Evolutionary conservation across 805 yeast genomes (phyloP).

Genomic region (Candida golubevii): DNA sequence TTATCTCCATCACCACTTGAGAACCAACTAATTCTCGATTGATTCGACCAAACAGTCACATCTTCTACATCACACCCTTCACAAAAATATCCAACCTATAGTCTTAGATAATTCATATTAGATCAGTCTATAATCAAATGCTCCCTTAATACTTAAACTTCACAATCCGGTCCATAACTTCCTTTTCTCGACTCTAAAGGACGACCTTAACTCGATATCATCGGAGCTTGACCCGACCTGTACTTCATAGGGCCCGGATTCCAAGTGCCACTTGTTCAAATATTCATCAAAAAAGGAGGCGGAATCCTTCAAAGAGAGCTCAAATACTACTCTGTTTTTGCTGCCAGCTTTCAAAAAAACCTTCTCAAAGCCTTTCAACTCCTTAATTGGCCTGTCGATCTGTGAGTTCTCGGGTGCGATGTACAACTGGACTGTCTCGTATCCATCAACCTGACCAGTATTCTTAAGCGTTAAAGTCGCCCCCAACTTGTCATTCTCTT

Average conservation of each 20-base stretch:
- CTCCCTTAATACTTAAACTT: background rate
- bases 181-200: constrained; percentile 5
- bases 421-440: constrained; percentile 56
- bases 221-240: constrained; percentile 42
- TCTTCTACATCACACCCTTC: no score
- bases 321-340: constrained; percentile 31
- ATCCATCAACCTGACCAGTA: constrained; percentile 46
- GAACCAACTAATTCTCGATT: no score
- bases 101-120: no score
- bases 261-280: constrained; percentile 46
- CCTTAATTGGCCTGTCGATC: constrained; percentile 52
- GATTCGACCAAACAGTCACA: no score
- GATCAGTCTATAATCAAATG: no score
- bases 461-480: constrained; percentile 43
- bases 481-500: constrained; percentile 22
- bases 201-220: constrained; percentile 17
- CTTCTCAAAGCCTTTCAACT: constrained; percentile 56
- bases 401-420: constrained; percentile 35
- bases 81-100: no score
- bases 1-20: no score
- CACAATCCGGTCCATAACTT: constrained; percentile 15
- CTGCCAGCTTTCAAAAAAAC: constrained; percentile 44
- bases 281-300: constrained; percentile 52
- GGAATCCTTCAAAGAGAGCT: constrained; percentile 45
- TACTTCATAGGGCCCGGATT: constrained; percentile 47